phyloP scores from a whole-genome alignment of 2,329 filamentous ascomycete genomes.

The Coniochaeta prunicola region DNA sequence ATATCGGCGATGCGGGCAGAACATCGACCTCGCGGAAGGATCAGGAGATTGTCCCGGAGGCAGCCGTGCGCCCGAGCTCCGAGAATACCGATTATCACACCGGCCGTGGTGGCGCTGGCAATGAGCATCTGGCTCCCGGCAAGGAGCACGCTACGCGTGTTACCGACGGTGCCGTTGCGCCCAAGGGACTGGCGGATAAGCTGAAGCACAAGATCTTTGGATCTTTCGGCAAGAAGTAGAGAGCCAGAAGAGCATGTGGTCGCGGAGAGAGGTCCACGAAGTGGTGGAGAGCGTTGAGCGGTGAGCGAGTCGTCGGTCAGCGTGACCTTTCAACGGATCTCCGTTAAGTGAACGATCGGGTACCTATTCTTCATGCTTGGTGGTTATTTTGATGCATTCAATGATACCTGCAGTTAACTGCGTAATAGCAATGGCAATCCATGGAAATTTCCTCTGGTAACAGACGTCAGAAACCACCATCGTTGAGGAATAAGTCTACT shows the following conservation, averaged over 20 bases:
- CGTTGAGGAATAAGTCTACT: too few relatives aligned
- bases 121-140: constrained; percentile 35
- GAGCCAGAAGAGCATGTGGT: neutral
- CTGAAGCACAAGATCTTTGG: constrained; percentile 49
- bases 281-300: neutral
- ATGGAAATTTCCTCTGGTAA: neutral
- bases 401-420: neutral
- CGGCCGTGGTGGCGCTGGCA: constrained; percentile 54
- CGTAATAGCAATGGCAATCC: neutral
- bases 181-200: constrained; percentile 45
- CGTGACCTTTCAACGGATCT: neutral
- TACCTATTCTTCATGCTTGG: neutral
- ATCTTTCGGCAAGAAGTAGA: constrained; percentile 37
- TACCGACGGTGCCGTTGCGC: constrained; percentile 17
- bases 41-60: constrained; percentile 44
- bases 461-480: too few relatives aligned
- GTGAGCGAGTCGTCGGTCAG: neutral
- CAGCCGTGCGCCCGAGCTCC: constrained; percentile 37
- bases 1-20: constrained; percentile 45
- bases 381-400: neutral
- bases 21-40: constrained; percentile 35
- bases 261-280: neutral
- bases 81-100: constrained; percentile 47
- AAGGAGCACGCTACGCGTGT: constrained; percentile 16
- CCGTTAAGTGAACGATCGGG: neutral